Evolutionary conservation across 768 basidiomycete genomes (phyloP).

Genomic region (Tricholoma flavovirens): DNA sequence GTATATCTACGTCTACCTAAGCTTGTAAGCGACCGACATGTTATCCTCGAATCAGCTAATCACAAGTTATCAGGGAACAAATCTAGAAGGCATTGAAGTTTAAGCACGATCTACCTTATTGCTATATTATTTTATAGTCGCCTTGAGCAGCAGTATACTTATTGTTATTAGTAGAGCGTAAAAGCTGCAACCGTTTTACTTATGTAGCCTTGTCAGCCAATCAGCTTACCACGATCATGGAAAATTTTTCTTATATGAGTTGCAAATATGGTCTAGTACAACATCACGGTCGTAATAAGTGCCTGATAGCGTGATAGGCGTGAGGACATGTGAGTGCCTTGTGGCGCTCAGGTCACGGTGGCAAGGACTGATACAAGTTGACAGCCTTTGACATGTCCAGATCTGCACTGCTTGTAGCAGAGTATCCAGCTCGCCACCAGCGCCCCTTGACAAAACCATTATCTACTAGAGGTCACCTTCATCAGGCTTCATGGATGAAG

Average conservation of each 20-base stretch:
- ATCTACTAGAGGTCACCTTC: background rate
- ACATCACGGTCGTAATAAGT: background rate
- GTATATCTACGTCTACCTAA: constrained; percentile 78
- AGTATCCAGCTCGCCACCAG: background rate
- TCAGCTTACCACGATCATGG: too few relatives aligned
- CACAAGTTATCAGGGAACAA: constrained; percentile 56
- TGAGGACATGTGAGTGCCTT: too few relatives aligned
- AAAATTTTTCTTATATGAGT: too few relatives aligned
- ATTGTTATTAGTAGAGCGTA: too few relatives aligned
- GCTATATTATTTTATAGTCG: background rate
- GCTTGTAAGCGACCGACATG: constrained; percentile 43
- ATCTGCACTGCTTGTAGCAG: background rate
- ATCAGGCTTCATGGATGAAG: background rate
- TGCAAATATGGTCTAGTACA: too few relatives aligned
- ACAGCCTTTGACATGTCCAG: background rate
- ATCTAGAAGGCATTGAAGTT: constrained; percentile 79
- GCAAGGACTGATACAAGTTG: too few relatives aligned
- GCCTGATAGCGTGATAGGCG: background rate
- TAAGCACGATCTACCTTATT: constrained; percentile 22
- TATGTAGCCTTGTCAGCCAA: too few relatives aligned
- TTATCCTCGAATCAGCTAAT: background rate
- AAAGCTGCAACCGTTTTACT: too few relatives aligned
- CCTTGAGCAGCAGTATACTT: background rate
- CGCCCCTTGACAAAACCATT: background rate
- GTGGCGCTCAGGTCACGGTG: background rate